Percentiles rank a stretch among this genome's conserved stretches.
These are phyloP conservation scores for Didymella sp. DNA, from an alignment of 2,329 filamentous ascomycete species.

Conservation along the genomic window DNA sequence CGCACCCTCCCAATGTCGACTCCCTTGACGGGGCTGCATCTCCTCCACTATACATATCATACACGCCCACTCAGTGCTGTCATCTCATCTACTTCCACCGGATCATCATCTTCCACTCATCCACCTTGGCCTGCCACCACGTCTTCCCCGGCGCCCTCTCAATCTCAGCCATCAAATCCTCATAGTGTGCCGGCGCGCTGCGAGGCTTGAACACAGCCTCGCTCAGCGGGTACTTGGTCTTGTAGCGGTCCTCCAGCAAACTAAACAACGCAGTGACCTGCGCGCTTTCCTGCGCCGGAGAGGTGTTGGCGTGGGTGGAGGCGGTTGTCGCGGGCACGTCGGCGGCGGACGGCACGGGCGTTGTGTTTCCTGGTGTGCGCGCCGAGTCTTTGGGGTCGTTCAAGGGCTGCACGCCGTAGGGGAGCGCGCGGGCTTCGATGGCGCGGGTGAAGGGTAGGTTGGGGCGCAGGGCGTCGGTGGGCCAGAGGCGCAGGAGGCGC, in stretches of 20 bases:
- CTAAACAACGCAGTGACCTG: conserved; percentile 66
- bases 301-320: conserved; percentile 18
- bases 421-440: conserved; percentile 51
- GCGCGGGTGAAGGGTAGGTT: conserved; percentile 54
- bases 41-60: conserved; percentile 1
- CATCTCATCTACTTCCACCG: conserved; percentile 34
- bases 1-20: too few species aligned
- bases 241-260: conserved; percentile 66
- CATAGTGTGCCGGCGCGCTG: conserved; percentile 48
- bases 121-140: conserved; percentile 46
- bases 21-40: too few species aligned
- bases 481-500: conserved; percentile 59
- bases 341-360: conserved; percentile 17
- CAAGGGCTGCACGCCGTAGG: conserved; percentile 40
- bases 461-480: conserved; percentile 58
- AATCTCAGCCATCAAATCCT: conserved; percentile 47
- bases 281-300: conserved; percentile 47
- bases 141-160: conserved; percentile 44
- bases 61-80: background rate
- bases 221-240: conserved; percentile 48
- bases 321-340: conserved; percentile 17
- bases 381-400: conserved; percentile 20
- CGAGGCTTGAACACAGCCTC: conserved; percentile 39
- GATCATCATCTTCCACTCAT: conserved; percentile 50
- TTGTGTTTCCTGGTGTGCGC: conserved; percentile 4